A percentile compares a stretch with the other conserved stretches of the same genome.
Conservation (phyloP, 495 filamentous ascomycete species). For the Tuber microsphaerosporum region DNA sequence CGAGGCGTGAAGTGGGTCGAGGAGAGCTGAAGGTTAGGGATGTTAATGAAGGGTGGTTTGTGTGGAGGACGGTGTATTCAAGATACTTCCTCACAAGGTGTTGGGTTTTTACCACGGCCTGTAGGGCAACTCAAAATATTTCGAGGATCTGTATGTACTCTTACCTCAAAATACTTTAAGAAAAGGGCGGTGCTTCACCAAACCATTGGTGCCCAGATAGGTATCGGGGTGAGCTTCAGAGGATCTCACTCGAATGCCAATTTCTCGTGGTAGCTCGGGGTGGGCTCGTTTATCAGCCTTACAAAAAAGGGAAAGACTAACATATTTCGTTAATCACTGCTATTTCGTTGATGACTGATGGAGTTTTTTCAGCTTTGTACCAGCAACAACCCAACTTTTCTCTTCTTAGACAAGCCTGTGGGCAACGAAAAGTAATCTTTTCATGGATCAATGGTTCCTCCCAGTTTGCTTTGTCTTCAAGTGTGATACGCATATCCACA, state of each 20-base stretch:
- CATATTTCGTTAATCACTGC: background rate
- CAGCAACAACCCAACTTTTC: background rate
- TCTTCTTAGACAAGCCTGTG: background rate
- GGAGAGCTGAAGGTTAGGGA: background rate
- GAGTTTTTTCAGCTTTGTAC: background rate
- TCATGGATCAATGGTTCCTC: too few species aligned
- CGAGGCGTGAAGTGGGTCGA: background rate
- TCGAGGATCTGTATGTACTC: too few species aligned
- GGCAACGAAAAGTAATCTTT: too few species aligned
- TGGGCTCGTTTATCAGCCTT: background rate
- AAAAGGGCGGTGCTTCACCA: background rate
- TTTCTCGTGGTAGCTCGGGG: background rate
- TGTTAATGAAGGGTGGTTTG: background rate
- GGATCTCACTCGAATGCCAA: background rate
- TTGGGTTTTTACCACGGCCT: background rate
- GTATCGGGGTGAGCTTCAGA: background rate
- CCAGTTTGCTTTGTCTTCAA: too few species aligned
- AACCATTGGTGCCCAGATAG: background rate
- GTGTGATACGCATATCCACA: too few species aligned
- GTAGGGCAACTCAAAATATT: background rate
- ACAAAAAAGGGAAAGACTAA: background rate
- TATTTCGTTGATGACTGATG: background rate
- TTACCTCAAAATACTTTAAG: background rate
- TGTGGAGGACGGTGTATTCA: background rate
- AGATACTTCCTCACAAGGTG: background rate